A percentile compares a stretch with the other conserved stretches of the same genome.
phyloP scores from a whole-genome alignment of 371 early-diverging fungal genomes.

The Actinomortierella ambigua region DNA sequence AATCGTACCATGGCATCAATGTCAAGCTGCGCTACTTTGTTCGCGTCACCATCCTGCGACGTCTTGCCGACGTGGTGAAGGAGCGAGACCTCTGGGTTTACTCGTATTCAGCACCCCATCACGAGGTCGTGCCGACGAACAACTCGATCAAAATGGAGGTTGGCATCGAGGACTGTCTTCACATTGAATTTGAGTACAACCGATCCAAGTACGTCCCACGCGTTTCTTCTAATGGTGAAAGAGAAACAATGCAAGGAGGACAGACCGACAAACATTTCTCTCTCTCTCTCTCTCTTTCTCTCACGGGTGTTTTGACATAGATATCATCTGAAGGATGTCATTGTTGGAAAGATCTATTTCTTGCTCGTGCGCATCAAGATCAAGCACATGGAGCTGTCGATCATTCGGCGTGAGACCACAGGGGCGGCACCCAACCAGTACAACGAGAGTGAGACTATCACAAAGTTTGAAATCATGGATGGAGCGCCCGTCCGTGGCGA shows the following conservation, averaged over 20 bases:
- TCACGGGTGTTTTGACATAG: too few species aligned
- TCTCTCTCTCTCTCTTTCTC: too few species aligned
- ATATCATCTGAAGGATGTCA: conserved; percentile 93
- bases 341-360: conserved; percentile 95
- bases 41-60: conserved; percentile 81
- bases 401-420: conserved; percentile 89
- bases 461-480: conserved; percentile 96
- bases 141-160: conserved; percentile 96
- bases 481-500: conserved; percentile 93
- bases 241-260: neutral
- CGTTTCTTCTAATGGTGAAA: conserved; percentile 2
- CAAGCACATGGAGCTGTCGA: conserved; percentile 94
- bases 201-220: conserved; percentile 77
- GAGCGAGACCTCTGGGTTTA: conserved; percentile 90
- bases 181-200: conserved; percentile 96
- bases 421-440: conserved; percentile 89
- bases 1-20: conserved; percentile 90
- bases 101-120: conserved; percentile 79
- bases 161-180: conserved; percentile 94
- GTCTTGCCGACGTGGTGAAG: conserved; percentile 76
- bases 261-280: too few species aligned
- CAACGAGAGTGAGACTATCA: conserved; percentile 92
- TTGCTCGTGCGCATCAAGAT: conserved; percentile 93
- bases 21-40: conserved; percentile 91
- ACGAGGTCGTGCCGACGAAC: conserved; percentile 68